Base-by-base conservation (phyloP, 345 rosid genomes). In the Luvunga scandens region DNA sequence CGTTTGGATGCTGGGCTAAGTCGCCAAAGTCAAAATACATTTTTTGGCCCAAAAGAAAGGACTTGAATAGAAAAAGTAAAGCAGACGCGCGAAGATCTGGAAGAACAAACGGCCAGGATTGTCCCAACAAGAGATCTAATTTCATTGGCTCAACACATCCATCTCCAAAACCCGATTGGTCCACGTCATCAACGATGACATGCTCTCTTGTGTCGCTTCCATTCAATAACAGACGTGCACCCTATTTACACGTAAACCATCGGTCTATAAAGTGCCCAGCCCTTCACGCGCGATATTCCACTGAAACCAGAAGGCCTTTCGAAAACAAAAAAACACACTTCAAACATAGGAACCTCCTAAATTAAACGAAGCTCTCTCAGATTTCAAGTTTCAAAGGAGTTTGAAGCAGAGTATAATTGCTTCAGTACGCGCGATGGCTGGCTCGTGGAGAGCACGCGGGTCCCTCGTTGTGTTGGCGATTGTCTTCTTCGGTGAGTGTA, bases 121-220 rank as follows among this genome's bases (percentile, higher is more conserved):
- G n/a, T 61, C 83, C 86, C 89, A 83, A 75, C 91, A 70, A 72
- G 21, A 75, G 86, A 84, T 69, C 84, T 19, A 85, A 75, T 85
- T 16, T 79, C 74, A 87, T 83, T 89, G 89, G 92, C 70, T 25
- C 9, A 13, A 21, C 19, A 8, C 19, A 25, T 68, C 30, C 14
- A 0, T 5, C 24, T 66, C 61, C 68, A 22, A 9, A 71, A 31
- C 4, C 4, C 71, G 2, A 89, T 94, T 89, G 91, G 93, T 88
- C 91, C 94, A 90, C 91, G 91, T 86, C 88, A 85, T 1, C 82
- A 1, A 2, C 18, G 13, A 81, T 91, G 92, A 87, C 91, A 83
- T 82, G 86, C 79, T 84, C 77, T 33, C 75, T 21, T 83, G 7
- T 13, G 4, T 38, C 33, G 7, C 63, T 53, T 72, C 76, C 28